Evolutionary conservation across 106 monocot species (phyloP).

Genomic region (Dioscorea dumetorum): DNA sequence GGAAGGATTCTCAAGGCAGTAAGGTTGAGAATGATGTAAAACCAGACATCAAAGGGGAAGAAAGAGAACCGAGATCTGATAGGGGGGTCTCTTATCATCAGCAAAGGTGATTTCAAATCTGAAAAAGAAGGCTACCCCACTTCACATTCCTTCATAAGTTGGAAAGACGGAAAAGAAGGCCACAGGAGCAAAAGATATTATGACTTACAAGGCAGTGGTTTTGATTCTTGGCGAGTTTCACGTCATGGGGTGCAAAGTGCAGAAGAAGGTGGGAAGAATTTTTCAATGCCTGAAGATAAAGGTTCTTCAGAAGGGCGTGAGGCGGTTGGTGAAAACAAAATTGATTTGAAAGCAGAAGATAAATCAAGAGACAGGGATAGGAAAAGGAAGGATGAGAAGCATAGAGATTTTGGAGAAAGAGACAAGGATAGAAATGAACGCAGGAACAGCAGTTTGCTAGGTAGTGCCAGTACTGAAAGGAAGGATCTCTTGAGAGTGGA

Average conservation of each 20-base stretch:
- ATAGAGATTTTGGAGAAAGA: constrained; percentile 57
- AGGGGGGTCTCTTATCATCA: constrained; percentile 12
- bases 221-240: constrained; percentile 43
- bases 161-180: constrained; percentile 64
- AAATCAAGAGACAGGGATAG: constrained; percentile 68
- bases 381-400: constrained; percentile 61
- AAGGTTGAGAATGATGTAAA: constrained; percentile 36
- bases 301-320: constrained; percentile 43
- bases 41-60: constrained; percentile 33
- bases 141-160: constrained; percentile 25
- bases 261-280: constrained; percentile 40
- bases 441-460: constrained; percentile 16
- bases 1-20: constrained; percentile 36
- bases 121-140: constrained; percentile 23
- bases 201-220: constrained; percentile 32
- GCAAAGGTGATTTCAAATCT: constrained; percentile 27
- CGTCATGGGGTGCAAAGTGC: constrained; percentile 24
- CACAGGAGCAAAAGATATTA: constrained; percentile 39
- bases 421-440: constrained; percentile 67
- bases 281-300: constrained; percentile 26
- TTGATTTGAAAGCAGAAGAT: constrained; percentile 67
- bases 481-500: constrained; percentile 46
- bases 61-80: constrained; percentile 34
- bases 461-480: constrained; percentile 28
- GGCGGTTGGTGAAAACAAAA: constrained; percentile 59